Evolutionary conservation across 768 basidiomycete genomes (phyloP).

Genomic region (Collybia sp.): DNA sequence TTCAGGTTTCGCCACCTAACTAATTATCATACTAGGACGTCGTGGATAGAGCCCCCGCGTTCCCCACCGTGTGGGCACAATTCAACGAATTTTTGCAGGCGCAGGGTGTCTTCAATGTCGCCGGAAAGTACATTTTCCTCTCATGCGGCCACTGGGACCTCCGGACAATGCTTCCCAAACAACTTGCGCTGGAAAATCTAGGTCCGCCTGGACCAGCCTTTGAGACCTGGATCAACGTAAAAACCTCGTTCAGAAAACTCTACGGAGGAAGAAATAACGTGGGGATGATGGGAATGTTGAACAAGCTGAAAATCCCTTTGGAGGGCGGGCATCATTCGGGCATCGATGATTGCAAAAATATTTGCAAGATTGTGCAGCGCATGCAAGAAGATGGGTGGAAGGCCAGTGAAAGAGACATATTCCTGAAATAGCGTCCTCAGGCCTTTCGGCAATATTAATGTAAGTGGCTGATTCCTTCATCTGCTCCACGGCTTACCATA

Average conservation of each 20-base stretch:
- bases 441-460: too few species aligned
- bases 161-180: background rate
- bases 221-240: background rate
- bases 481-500: too few species aligned
- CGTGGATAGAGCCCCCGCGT: constrained; percentile 1
- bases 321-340: background rate
- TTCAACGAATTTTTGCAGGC: background rate
- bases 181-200: background rate
- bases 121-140: background rate
- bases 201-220: background rate
- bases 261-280: background rate
- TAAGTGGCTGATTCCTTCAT: too few species aligned
- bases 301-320: background rate
- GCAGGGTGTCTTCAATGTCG: background rate
- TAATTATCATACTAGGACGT: background rate
- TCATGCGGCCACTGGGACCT: constrained; percentile 1
- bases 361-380: background rate
- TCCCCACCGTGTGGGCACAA: background rate
- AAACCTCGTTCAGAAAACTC: background rate
- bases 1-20: background rate
- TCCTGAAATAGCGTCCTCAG: too few species aligned
- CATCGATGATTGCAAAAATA: constrained; percentile 4
- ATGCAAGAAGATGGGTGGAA: constrained; percentile 2
- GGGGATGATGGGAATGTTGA: background rate
- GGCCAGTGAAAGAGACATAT: background rate